These are phyloP conservation scores for Primulina tabacum DNA, from an alignment of 257 asterid genomes.

Conservation along the genomic window DNA sequence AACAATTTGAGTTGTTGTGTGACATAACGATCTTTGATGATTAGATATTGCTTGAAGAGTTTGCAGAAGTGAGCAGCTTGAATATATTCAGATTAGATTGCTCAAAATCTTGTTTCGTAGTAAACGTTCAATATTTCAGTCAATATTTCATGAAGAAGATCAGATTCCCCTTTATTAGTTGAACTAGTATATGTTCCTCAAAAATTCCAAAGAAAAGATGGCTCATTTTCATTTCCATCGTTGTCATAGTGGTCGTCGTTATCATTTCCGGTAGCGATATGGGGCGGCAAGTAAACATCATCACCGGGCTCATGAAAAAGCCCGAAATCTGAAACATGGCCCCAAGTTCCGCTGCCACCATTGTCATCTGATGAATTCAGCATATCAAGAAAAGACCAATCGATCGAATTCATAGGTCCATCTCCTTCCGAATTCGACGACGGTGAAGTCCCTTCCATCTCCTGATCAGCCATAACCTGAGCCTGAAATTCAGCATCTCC, in stretches of 20 bases:
- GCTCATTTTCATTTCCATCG: slow-evolving; percentile 24
- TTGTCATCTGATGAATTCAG: slow-evolving; percentile 22
- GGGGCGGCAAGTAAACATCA: slow-evolving; percentile 38
- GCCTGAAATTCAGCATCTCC: slow-evolving; percentile 18
- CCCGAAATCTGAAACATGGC: slow-evolving; percentile 34
- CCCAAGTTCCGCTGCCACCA: slow-evolving; percentile 2
- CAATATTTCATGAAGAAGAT: too few species aligned
- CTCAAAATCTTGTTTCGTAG: too few species aligned
- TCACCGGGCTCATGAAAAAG: slow-evolving; percentile 43
- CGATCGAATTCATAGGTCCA: slow-evolving; percentile 25
- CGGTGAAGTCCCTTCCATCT: background rate
- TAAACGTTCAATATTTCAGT: too few species aligned
- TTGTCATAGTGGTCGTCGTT: background rate
- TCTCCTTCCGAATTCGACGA: background rate
- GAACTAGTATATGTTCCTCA: background rate
- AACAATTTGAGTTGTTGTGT: too few species aligned
- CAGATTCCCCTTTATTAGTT: too few species aligned
- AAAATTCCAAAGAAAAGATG: slow-evolving; percentile 52
- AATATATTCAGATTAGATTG: too few species aligned
- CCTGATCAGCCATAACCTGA: background rate
- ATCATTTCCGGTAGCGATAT: slow-evolving; percentile 1
- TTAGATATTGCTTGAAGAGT: too few species aligned
- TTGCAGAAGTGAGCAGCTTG: too few species aligned
- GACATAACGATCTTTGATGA: too few species aligned
- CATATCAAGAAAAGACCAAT: slow-evolving; percentile 49